These are phyloP conservation scores for Nepenthes mirabilis DNA, from an alignment of 148 eudicot genomes.

Conservation along the genomic window DNA sequence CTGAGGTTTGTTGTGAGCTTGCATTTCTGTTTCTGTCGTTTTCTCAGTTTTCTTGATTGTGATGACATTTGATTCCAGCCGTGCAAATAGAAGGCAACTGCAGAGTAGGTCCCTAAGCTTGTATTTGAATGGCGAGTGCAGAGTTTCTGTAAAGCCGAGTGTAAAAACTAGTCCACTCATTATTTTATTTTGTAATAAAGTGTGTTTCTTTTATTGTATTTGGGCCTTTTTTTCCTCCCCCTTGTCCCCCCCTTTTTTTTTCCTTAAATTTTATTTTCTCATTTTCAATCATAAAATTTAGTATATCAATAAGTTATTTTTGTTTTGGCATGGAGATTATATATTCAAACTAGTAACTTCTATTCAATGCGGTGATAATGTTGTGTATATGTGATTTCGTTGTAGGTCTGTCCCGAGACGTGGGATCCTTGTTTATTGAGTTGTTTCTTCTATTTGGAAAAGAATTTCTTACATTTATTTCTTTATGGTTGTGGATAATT, in stretches of 20 bases:
- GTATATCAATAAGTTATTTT: no score
- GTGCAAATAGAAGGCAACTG: constrained; percentile 8
- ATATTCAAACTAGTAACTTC: no score
- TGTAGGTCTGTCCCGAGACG: no score
- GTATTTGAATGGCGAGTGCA: constrained; percentile 15
- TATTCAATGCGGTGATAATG: no score
- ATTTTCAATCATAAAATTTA: no score
- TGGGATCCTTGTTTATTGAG: no score
- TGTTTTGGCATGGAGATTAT: no score
- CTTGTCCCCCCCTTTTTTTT: neutral
- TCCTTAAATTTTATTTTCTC: no score
- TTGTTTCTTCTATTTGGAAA: no score
- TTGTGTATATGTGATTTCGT: no score
- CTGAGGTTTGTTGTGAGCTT: constrained; percentile 47
- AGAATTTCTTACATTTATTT: no score
- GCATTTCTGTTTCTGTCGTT: constrained; percentile 26
- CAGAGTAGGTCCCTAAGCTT: constrained; percentile 6
- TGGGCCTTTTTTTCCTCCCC: neutral
- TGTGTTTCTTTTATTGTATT: constrained; percentile 1
- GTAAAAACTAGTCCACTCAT: constrained; percentile 10
- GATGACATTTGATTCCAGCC: constrained; percentile 17
- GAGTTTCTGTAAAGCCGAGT: constrained; percentile 18
- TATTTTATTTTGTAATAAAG: constrained; percentile 9
- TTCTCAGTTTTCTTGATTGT: constrained; percentile 6
- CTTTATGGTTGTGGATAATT: no score